Evolutionary conservation across 352 stramenopile genomes (phyloP), one percentile per base, ranked within the genome.

Genomic region (Phytophthora pinifolia): DNA sequence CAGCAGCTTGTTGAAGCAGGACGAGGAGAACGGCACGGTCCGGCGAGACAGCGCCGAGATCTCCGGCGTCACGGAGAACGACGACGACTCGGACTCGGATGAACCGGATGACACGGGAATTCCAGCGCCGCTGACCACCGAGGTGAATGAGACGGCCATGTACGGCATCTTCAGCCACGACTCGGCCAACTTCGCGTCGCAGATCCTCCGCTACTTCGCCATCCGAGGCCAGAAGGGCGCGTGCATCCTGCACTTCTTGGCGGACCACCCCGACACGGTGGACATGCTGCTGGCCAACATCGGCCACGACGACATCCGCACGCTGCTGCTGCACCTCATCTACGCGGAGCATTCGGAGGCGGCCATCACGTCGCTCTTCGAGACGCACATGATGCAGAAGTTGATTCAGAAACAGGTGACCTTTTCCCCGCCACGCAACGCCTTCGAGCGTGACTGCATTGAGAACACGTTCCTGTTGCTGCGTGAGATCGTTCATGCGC

Each of bases 331-430:
- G 41, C 85, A 91, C 44, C 46, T 94, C 36, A 76, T 92, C 34
- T 94, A 94, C 65, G 84, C 82, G 22, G 85, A 94, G 48, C 85
- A 94, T 67, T 87, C 85, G 44, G 79, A 92, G 30, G 79, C 61
- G 35, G 52, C 79, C 44, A 92, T 94, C 51, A 74, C 72, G 31
- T 72, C 77, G 33, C 61, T 94, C 9, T 92, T 92, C 49, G 60
- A 75, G 45, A 89, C 71, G 39, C 60, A 83, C 30, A 69, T 94
- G 61, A 67, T 94, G 49, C 76, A 88, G 44, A 86, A 85, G 52
- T 60, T 94, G 45, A 79, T 94, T 59, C 61, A 91, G 48, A 84
- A 77, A 62, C 75, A 91, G 39, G 73, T 93, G 41, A 89, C 70
- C 6, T 86, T 88, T 53, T 73, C 74, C 15, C 74, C 85, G 22